Conservation (phyloP, 2,329 filamentous ascomycete species). For the Aspergillus carbonarius region DNA sequence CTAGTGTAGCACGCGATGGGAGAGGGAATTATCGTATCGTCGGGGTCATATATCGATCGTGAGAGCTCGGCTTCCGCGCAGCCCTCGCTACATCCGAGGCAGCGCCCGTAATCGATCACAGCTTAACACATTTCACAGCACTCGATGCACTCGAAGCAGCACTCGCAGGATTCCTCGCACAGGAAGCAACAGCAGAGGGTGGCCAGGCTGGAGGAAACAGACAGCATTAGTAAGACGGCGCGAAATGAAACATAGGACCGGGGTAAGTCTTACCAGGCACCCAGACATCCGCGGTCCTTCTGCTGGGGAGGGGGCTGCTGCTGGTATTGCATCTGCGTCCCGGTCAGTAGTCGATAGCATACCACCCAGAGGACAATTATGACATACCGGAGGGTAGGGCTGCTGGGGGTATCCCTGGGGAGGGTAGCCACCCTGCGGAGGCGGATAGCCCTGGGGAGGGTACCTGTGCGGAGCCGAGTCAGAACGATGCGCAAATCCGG, state of each 20-base stretch:
- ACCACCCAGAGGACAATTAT: not conserved
- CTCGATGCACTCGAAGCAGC: conserved; percentile 62
- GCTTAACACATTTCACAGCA: conserved; percentile 46
- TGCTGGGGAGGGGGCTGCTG: conserved; percentile 49
- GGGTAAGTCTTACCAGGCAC: conserved; percentile 46
- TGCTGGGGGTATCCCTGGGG: conserved; percentile 31
- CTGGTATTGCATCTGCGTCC: conserved; percentile 49
- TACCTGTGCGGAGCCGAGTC: conserved; percentile 23
- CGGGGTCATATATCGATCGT: conserved; percentile 1
- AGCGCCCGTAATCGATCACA: conserved; percentile 21
- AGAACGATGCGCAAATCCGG: not conserved
- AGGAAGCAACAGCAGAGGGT: conserved; percentile 64
- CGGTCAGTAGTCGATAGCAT: not conserved
- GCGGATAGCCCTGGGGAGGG: conserved; percentile 35
- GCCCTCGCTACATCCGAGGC: conserved; percentile 17
- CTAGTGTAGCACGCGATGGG: conserved; percentile 1
- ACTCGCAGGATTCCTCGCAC: conserved; percentile 64
- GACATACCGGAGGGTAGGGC: conserved; percentile 30
- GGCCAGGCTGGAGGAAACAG: conserved; percentile 46
- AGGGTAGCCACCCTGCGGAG: conserved; percentile 22
- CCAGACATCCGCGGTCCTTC: conserved; percentile 53
- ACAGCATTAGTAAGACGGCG: conserved; percentile 11
- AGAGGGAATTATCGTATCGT: conserved; percentile 1
- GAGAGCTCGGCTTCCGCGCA: not conserved
- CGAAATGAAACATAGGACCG: not conserved